Evolutionary conservation across 805 yeast genomes (phyloP).

Genomic region (Candida palmyrensis): DNA sequence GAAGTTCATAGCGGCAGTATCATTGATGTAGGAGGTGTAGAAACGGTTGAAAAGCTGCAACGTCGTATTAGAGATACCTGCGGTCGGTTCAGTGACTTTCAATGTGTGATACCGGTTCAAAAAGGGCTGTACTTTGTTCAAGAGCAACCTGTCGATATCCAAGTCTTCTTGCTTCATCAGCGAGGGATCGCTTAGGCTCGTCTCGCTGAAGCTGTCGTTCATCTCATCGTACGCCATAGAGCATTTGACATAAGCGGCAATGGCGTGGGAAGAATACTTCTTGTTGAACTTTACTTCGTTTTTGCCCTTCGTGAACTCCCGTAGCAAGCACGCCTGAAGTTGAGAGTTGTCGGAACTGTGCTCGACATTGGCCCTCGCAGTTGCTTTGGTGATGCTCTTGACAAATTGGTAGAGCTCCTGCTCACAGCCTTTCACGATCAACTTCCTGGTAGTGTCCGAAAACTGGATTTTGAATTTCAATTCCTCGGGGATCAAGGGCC

Average conservation of each 20-base stretch:
- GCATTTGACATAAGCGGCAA: slow-evolving; percentile 3
- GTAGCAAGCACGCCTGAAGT: slow-evolving; percentile 5
- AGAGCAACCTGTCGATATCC: slow-evolving; percentile 6
- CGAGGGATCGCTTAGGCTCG: not conserved
- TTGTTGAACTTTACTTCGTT: slow-evolving; percentile 9
- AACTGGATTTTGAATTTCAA: slow-evolving; percentile 6
- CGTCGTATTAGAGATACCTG: slow-evolving; percentile 5
- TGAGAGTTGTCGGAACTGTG: slow-evolving; percentile 4
- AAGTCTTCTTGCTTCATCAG: not conserved
- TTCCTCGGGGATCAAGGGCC: slow-evolving; percentile 8
- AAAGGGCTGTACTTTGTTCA: slow-evolving; percentile 8
- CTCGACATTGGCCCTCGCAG: slow-evolving; percentile 1
- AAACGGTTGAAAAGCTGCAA: slow-evolving; percentile 8
- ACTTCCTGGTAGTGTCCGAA: slow-evolving; percentile 6
- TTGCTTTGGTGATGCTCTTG: slow-evolving; percentile 3
- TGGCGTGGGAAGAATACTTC: slow-evolving; percentile 8
- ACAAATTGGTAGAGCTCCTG: slow-evolving; percentile 5
- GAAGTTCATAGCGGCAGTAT: slow-evolving; percentile 6
- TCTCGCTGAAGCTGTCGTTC: not conserved
- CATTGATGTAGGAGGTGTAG: slow-evolving; percentile 9
- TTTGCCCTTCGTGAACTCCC: slow-evolving; percentile 8
- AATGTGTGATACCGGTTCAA: too few relatives aligned
- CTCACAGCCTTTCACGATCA: slow-evolving; percentile 6
- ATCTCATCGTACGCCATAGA: not conserved
- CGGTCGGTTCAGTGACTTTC: slow-evolving; percentile 2